phyloP scores from a whole-genome alignment of 2,329 filamentous ascomycete genomes.

The Colletotrichum orbiculare region DNA sequence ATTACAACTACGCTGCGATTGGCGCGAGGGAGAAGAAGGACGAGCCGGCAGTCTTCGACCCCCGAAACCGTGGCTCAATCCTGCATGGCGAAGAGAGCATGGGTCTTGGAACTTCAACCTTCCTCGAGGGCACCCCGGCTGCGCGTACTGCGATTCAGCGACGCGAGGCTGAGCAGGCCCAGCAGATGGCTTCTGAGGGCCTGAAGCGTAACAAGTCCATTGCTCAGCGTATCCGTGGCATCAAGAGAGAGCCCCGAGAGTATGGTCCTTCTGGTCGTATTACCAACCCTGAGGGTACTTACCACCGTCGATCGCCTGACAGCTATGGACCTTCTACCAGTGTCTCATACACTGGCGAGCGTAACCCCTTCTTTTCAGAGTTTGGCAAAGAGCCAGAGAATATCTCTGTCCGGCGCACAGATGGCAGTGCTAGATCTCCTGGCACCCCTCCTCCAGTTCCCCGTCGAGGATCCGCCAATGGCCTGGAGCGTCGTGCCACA shows the following conservation, averaged over 20 bases:
- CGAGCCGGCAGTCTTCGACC: slow-evolving; percentile 72
- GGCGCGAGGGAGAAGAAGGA: slow-evolving; percentile 31
- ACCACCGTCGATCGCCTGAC: slow-evolving; percentile 55
- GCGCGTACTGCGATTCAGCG: slow-evolving; percentile 82
- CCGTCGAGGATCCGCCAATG: slow-evolving; percentile 47
- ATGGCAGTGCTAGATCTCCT: slow-evolving; percentile 55
- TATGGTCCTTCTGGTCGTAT: slow-evolving; percentile 69
- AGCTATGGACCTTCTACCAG: slow-evolving; percentile 47
- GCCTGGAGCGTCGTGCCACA: slow-evolving; percentile 74
- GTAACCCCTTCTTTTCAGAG: slow-evolving; percentile 87
- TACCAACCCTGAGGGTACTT: slow-evolving; percentile 64
- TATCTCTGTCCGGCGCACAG: slow-evolving; percentile 57
- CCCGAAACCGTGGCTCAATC: slow-evolving; percentile 72
- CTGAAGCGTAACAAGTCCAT: slow-evolving; percentile 93
- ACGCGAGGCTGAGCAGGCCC: slow-evolving; percentile 75
- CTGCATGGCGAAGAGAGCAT: slow-evolving; percentile 86
- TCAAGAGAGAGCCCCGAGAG: slow-evolving; percentile 76
- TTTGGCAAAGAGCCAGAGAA: slow-evolving; percentile 69
- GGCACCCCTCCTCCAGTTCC: slow-evolving; percentile 68
- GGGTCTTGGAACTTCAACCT: slow-evolving; percentile 93
- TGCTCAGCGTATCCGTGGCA: slow-evolving; percentile 89
- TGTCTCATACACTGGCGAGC: slow-evolving; percentile 55
- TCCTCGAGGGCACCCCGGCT: slow-evolving; percentile 92
- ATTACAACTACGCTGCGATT: slow-evolving; percentile 66
- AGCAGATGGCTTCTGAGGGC: slow-evolving; percentile 65